These are phyloP conservation scores for Dioscorea cayenensis DNA, from an alignment of 116 monocot species.

Conservation along the genomic window DNA sequence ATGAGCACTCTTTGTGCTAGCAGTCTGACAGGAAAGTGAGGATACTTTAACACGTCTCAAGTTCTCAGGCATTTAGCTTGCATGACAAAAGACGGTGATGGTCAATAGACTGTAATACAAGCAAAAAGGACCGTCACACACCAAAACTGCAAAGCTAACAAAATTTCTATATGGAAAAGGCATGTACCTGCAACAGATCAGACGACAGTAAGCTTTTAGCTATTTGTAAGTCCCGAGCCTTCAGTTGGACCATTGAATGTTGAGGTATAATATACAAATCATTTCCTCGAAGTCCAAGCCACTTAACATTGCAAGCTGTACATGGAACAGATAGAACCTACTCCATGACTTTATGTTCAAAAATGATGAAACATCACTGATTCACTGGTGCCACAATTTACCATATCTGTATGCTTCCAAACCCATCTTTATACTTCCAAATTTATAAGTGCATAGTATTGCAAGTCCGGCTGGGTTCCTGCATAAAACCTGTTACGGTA, in stretches of 20 bases:
- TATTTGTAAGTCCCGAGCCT: slow-evolving; percentile 64
- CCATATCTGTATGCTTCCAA: slow-evolving; percentile 93
- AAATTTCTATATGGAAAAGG: not conserved
- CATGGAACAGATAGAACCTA: slow-evolving; percentile 2
- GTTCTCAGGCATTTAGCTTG: too few species aligned
- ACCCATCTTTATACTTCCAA: slow-evolving; percentile 84
- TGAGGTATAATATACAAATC: slow-evolving; percentile 62
- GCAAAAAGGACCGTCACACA: too few species aligned
- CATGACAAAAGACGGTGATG: too few species aligned
- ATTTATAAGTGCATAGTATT: slow-evolving; percentile 88
- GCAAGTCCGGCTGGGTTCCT: slow-evolving; percentile 95
- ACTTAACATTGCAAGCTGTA: slow-evolving; percentile 93
- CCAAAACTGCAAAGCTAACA: too few species aligned
- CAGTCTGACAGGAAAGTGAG: too few species aligned
- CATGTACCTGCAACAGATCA: slow-evolving; percentile 48
- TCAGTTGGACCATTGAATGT: slow-evolving; percentile 43
- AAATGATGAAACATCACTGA: slow-evolving; percentile 7
- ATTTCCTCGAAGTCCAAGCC: slow-evolving; percentile 74
- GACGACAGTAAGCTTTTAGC: slow-evolving; percentile 84
- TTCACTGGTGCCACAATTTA: slow-evolving; percentile 13
- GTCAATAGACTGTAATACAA: too few species aligned
- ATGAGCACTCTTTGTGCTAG: too few species aligned
- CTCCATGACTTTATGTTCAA: not conserved
- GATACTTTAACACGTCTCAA: too few species aligned
- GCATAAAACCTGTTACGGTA: slow-evolving; percentile 13